Percentiles rank a stretch among this genome's conserved stretches.
Evolutionary conservation across 805 yeast genomes (phyloP).

Genomic region (Sporopachydermia quercuum): DNA sequence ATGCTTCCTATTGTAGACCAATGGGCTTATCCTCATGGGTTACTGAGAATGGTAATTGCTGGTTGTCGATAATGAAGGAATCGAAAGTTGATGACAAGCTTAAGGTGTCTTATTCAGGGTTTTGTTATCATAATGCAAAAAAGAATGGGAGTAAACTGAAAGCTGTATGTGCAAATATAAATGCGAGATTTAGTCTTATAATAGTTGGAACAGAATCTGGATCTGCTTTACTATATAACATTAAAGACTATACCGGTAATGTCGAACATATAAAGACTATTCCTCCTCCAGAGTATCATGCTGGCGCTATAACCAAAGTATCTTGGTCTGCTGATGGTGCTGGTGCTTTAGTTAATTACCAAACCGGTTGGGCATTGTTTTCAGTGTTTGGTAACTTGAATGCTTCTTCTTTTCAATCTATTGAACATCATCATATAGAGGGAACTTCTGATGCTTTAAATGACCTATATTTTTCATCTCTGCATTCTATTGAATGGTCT

Average conservation of each 20-base stretch:
- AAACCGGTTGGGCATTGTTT: slow-evolving; percentile 32
- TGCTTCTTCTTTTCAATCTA: slow-evolving; percentile 23
- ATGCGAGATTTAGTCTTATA: slow-evolving; percentile 25
- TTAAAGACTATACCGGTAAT: slow-evolving; percentile 20
- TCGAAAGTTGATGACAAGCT: not conserved
- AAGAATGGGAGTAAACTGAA: slow-evolving; percentile 4
- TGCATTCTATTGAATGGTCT: slow-evolving; percentile 18
- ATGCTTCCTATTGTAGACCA: slow-evolving; percentile 13
- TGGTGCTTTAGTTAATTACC: slow-evolving; percentile 17
- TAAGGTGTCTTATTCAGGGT: slow-evolving; percentile 2
- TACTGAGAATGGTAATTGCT: slow-evolving; percentile 14
- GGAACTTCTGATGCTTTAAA: slow-evolving; percentile 6
- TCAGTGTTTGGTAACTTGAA: slow-evolving; percentile 33
- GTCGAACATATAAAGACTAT: slow-evolving; percentile 18
- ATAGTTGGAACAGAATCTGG: slow-evolving; percentile 26
- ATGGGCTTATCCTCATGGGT: slow-evolving; percentile 18
- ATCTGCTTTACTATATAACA: slow-evolving; percentile 21
- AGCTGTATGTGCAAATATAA: slow-evolving; percentile 20
- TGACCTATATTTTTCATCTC: slow-evolving; percentile 10
- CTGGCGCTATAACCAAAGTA: slow-evolving; percentile 14
- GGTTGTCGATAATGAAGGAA: slow-evolving; percentile 9
- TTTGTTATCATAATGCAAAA: slow-evolving; percentile 5
- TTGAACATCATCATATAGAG: slow-evolving; percentile 7
- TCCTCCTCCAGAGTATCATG: slow-evolving; percentile 12
- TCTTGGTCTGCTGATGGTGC: slow-evolving; percentile 24